Percentiles rank a stretch among this genome's conserved stretches.
These are phyloP conservation scores for Cryphonectria japonica DNA, from an alignment of 2,329 filamentous ascomycete species.

Conservation along the genomic window DNA sequence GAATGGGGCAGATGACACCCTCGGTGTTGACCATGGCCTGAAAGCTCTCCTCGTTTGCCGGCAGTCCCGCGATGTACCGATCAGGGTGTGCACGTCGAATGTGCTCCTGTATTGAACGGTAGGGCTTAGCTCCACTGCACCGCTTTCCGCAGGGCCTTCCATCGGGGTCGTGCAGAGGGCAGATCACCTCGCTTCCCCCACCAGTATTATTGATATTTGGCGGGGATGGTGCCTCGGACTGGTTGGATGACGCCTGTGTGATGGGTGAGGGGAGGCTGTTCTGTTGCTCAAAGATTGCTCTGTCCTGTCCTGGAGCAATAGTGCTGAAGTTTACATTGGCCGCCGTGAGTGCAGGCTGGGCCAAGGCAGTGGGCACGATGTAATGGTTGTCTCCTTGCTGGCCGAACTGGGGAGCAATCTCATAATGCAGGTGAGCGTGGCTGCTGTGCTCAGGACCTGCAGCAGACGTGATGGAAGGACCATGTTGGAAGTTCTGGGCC, in stretches of 20 bases:
- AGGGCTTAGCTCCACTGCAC: slow-evolving; percentile 43
- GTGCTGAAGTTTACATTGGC: not conserved
- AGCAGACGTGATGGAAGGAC: not conserved
- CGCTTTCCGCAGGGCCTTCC: slow-evolving; percentile 23
- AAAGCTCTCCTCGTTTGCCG: slow-evolving; percentile 97
- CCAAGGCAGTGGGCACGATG: not conserved
- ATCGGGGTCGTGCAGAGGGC: slow-evolving; percentile 21
- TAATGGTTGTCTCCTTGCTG: slow-evolving; percentile 5
- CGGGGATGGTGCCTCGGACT: slow-evolving; percentile 2
- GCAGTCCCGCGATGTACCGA: slow-evolving; percentile 96
- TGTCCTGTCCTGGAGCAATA: not conserved
- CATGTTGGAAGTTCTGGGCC: not conserved
- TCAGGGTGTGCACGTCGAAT: slow-evolving; percentile 96
- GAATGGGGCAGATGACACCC: slow-evolving; percentile 13
- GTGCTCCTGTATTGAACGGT: slow-evolving; percentile 99
- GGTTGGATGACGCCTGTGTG: slow-evolving; percentile 10
- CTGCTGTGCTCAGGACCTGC: not conserved
- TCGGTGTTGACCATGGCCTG: slow-evolving; percentile 84
- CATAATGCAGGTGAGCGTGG: slow-evolving; percentile 1
- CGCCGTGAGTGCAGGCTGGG: not conserved
- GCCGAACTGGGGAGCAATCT: not conserved
- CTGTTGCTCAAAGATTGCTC: not conserved
- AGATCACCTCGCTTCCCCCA: slow-evolving; percentile 18
- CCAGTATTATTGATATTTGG: not conserved
- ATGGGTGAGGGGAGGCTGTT: slow-evolving; percentile 8